phyloP scores from a whole-genome alignment of 1,284 basidiomycete genomes.

The Cystobasidium slooffiae region DNA sequence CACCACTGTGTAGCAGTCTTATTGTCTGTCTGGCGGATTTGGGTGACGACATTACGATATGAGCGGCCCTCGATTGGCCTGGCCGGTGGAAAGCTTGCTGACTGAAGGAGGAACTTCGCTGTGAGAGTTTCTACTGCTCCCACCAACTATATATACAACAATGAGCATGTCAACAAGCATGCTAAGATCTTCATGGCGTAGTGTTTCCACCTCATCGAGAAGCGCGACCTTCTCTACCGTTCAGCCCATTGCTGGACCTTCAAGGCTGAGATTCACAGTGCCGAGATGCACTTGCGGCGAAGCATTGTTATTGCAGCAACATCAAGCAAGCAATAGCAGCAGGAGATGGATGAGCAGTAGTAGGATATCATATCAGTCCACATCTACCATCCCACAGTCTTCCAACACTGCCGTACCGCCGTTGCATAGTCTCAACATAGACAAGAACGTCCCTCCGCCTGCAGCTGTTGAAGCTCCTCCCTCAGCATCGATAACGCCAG shows the following conservation, averaged over 20 bases:
- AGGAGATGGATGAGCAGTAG: conserved; percentile 42
- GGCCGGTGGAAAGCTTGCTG: not conserved
- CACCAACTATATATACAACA: no score
- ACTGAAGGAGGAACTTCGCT: not conserved
- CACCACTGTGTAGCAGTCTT: no score
- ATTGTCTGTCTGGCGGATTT: no score
- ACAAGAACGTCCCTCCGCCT: conserved; percentile 30
- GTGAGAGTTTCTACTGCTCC: not conserved
- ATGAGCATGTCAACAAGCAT: conserved; percentile 9
- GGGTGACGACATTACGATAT: not conserved
- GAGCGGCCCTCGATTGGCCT: conserved; percentile 1
- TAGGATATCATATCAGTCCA: conserved; percentile 11
- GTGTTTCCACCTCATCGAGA: not conserved
- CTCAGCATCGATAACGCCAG: not conserved
- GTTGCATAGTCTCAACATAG: conserved; percentile 37
- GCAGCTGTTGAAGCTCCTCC: conserved; percentile 18
- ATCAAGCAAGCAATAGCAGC: not conserved
- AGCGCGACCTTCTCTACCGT: not conserved
- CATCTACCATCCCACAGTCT: not conserved
- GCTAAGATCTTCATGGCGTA: conserved; percentile 11
- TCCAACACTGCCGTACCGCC: not conserved
- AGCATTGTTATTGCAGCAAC: not conserved
- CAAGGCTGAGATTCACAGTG: conserved; percentile 21
- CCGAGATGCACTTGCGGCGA: conserved; percentile 23
- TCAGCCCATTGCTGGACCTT: conserved; percentile 18